Evolutionary conservation across 169 alveolate genomes (phyloP).

Genomic region (Babesia caballi): DNA sequence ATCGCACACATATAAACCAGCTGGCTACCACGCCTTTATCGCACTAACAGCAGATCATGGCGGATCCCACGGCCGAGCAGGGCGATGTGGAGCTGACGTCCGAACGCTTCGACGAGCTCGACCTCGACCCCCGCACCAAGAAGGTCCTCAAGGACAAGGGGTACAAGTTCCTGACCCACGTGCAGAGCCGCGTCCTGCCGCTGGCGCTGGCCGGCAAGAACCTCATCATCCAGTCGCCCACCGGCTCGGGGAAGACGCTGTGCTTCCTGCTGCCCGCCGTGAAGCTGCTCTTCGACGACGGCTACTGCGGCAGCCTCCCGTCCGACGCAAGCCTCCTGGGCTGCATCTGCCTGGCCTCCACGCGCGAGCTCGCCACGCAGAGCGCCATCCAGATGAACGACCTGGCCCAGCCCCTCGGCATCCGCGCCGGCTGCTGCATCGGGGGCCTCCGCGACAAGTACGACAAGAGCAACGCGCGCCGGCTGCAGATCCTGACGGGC

Average conservation of each 20-base stretch:
- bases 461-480: slow-evolving; percentile 57
- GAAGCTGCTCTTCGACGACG: slow-evolving; percentile 55
- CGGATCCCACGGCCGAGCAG: slow-evolving; percentile 1
- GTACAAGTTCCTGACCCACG: slow-evolving; percentile 79
- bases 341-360: slow-evolving; percentile 74
- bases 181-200: slow-evolving; percentile 87
- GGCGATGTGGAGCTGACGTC: slow-evolving; percentile 59
- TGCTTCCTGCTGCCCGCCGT: slow-evolving; percentile 85
- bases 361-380: slow-evolving; percentile 77
- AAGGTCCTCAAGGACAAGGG: slow-evolving; percentile 77
- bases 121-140: slow-evolving; percentile 33
- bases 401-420: slow-evolving; percentile 63
- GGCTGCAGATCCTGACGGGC: slow-evolving; percentile 75
- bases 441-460: slow-evolving; percentile 71
- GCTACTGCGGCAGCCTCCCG: slow-evolving; percentile 60
- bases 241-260: slow-evolving; percentile 91
- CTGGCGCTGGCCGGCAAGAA: slow-evolving; percentile 84
- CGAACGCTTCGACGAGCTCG: slow-evolving; percentile 57
- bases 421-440: slow-evolving; percentile 67
- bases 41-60: background rate
- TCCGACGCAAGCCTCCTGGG: slow-evolving; percentile 65
- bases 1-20: background rate
- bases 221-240: slow-evolving; percentile 86
- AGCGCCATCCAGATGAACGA: slow-evolving; percentile 73
- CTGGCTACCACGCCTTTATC: background rate